Base-by-base conservation (phyloP, 805 yeast genomes). In the Candida easanensis region DNA sequence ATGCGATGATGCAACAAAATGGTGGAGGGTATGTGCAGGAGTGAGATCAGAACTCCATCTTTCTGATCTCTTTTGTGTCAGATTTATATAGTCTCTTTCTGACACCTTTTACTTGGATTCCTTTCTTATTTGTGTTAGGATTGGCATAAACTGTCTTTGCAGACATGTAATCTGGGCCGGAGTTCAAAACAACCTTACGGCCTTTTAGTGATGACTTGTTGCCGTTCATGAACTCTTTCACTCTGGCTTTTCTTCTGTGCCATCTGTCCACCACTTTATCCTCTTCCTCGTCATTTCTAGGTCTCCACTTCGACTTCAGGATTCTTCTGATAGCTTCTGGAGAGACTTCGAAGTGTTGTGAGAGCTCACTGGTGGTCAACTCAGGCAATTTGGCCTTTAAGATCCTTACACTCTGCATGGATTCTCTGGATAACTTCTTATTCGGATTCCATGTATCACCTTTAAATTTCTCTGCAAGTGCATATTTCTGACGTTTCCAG, bases 291-390 rank as follows among this genome's bases (percentile, higher is more conserved):
- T 66, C 72, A 4, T 62, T 69, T 18, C 27, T 25, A 0, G 96
- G 96, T 15, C 60, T 64, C 95, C 96, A 90, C 30, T 73, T 78
- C 5, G 91, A 81, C 58, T 79, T 81, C 50, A 90, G 60, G 16
- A 90, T 88, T 49, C 96, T 74, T 45, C 96, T 69, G 2, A 89
- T 76, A 0, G 90, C 86, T 52, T 89, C 95, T 1, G 95, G 91
- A 1, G 93, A 84, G 5, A 88, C 73, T 38, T 74, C 68, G 63
- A 84, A 89, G 56, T 74, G 74, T 25, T 74, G 68, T 0, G 88
- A 83, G 5, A 90, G 60, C 33, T 79, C 82, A 3, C 67, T 65
- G 2, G 82, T 73, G 4, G 74, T 76, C 40, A 85, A 50, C n/a
- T 75, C 70, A 0, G 97, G 96, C 48, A 68, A 56, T 22, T 73